A percentile compares a stretch with the other conserved stretches of the same genome.
Conservation (phyloP, 2,329 filamentous ascomycete genomes). For the Cercospora zeina region DNA sequence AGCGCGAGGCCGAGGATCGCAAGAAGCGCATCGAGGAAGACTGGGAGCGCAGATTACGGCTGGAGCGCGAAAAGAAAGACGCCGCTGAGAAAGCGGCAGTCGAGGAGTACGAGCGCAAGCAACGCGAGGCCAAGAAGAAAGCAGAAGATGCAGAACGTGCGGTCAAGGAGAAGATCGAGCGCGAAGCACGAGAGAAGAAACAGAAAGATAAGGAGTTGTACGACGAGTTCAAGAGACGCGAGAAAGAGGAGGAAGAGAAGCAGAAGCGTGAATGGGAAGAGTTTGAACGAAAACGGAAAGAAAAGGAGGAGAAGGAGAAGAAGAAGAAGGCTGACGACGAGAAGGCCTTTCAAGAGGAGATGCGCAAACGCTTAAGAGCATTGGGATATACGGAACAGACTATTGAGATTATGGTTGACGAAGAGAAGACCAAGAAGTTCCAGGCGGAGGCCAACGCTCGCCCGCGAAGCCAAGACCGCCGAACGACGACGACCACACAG, state of each 20-base stretch:
- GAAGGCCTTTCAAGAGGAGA: conserved; percentile 47
- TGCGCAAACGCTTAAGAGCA: conserved; percentile 48
- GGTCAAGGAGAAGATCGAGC: conserved; percentile 43
- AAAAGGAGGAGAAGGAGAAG: conserved; percentile 50
- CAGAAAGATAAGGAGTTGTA: conserved; percentile 42
- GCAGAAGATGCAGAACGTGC: conserved; percentile 45
- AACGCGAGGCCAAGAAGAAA: conserved; percentile 40
- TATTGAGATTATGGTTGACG: conserved; percentile 52
- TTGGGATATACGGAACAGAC: conserved; percentile 51
- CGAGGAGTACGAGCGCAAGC: conserved; percentile 44
- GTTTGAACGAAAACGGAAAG: conserved; percentile 69
- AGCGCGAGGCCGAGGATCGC: conserved; percentile 42
- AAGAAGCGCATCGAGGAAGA: conserved; percentile 43
- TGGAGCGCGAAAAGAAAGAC: conserved; percentile 41
- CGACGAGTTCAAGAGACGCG: conserved; percentile 31
- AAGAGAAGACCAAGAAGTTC: conserved; percentile 47
- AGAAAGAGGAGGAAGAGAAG: conserved; percentile 41
- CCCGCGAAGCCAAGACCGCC: conserved; percentile 20
- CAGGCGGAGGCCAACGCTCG: conserved; percentile 28
- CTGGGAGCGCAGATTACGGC: conserved; percentile 44
- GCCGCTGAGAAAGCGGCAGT: conserved; percentile 40
- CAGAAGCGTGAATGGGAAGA: conserved; percentile 47
- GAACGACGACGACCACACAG: conserved; percentile 14
- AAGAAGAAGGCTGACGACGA: conserved; percentile 38
- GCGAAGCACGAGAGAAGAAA: conserved; percentile 42